These are phyloP conservation scores for Candida hispaniensis DNA, from an alignment of 805 yeast species.

Conservation along the genomic window DNA sequence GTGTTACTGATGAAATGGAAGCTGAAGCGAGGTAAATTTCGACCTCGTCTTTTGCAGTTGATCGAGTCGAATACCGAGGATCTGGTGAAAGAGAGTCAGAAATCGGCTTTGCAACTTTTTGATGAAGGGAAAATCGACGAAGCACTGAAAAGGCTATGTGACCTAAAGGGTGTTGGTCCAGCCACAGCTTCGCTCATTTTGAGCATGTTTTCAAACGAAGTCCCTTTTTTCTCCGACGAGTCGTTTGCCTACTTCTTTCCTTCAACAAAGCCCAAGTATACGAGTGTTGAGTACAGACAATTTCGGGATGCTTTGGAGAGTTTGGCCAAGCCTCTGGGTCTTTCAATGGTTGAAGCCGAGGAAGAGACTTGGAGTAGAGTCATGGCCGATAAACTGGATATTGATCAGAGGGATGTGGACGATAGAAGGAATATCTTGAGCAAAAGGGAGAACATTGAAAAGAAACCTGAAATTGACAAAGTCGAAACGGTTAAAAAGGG, in stretches of 20 bases:
- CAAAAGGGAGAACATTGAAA: too few relatives aligned
- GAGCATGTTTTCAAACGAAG: neutral
- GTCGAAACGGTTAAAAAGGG: too few relatives aligned
- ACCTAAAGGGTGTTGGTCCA: constrained; percentile 9
- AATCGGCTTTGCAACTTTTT: constrained; percentile 2
- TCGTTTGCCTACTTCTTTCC: constrained; percentile 6
- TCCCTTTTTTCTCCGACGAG: constrained; percentile 11
- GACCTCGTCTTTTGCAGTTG: constrained; percentile 6
- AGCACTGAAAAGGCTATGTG: constrained; percentile 2
- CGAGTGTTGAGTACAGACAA: constrained; percentile 1
- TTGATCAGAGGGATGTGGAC: too few relatives aligned
- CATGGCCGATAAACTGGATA: too few relatives aligned
- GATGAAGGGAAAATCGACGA: neutral
- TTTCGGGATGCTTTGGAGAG: neutral
- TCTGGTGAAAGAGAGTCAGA: constrained; percentile 1
- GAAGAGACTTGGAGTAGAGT: constrained; percentile 12
- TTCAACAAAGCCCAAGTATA: constrained; percentile 2
- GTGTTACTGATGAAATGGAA: constrained; percentile 9
- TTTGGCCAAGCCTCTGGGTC: neutral
- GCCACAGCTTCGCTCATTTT: constrained; percentile 12
- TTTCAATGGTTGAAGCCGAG: constrained; percentile 4
- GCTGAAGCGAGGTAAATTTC: constrained; percentile 10
- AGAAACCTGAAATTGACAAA: too few relatives aligned
- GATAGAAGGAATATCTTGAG: too few relatives aligned
- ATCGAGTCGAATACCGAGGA: constrained; percentile 2